Evolutionary conservation across 306 rosid species (phyloP), one percentile per base, ranked within the genome.

Genomic region (Hylodesmum podocarpum): DNA sequence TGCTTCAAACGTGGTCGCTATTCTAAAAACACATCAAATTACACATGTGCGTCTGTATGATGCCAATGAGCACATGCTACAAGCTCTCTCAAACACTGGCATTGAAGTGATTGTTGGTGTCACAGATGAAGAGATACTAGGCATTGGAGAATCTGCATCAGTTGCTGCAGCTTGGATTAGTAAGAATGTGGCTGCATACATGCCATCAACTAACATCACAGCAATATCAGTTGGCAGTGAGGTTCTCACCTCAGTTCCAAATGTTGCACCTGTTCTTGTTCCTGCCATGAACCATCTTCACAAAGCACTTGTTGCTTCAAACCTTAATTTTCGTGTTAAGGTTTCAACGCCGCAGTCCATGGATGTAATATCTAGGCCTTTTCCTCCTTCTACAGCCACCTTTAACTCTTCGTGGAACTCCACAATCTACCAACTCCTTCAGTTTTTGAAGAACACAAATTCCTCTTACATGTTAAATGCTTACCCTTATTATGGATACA

Each of bases 161-260:
- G 81, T 54, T 65, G 97, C 97, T 5, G 97, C 96, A 54, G 82
- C 96, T 4, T 95, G 97, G 98, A 53, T 92, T 39, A 92, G 85
- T 55, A 92, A 88, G 84, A 95, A 92, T 57, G 89, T 95, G 21
- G 95, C 84, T 4, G 90, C 98, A 67, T 88, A 92, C 55, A 50
- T 89, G 86, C 97, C 98, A 51, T 81, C 86, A 22, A 92, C 96
- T 19, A 95, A 92, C 71, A 95, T 95, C 78, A 90, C 98, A 4
- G 84, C 96, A 72, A 84, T 94, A 78, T 87, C 96, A 6, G 96
- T 92, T 31, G 98, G 98, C 58, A 94, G 97, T 70, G 93, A 92
- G 77, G 96, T 94, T 82, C 95, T 94, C 58, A 86, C 91, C 18
- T 31, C 85, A 63, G 63, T 92, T 33, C 98, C 97, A 41, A 84